phyloP scores from a whole-genome alignment of 352 stramenopile species.

The Aphanomyces invadans region DNA sequence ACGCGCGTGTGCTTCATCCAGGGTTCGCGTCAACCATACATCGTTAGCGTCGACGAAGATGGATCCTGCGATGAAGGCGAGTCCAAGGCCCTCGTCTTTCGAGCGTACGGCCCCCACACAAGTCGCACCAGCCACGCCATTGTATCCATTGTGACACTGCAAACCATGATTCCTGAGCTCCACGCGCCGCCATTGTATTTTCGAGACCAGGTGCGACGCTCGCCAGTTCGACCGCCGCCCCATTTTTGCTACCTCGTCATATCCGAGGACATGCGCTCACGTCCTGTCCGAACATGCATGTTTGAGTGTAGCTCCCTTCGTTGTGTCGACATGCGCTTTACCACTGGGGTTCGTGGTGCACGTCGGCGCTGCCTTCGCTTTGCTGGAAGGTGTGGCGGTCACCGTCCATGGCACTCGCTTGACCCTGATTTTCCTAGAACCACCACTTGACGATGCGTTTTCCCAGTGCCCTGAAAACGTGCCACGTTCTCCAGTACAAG shows the following conservation, averaged over 20 bases:
- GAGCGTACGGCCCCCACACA: not conserved
- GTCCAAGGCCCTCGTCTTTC: not conserved
- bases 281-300: not conserved
- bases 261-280: no score
- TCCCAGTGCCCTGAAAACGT: not conserved
- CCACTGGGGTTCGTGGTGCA: conserved; percentile 16
- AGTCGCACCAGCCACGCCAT: not conserved
- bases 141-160: not conserved
- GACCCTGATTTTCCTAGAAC: not conserved
- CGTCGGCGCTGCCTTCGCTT: not conserved
- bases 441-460: conserved; percentile 1
- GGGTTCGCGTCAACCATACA: not conserved
- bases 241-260: no score
- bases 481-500: not conserved
- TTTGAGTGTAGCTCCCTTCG: conserved; percentile 1
- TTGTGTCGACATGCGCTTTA: not conserved
- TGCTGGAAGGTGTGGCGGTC: not conserved
- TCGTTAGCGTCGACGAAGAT: not conserved
- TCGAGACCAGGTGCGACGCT: not conserved
- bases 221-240: no score
- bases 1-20: not conserved
- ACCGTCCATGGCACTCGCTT: not conserved
- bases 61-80: not conserved
- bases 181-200: conserved; percentile 11
- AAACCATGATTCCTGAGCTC: not conserved